These are phyloP conservation scores for Magnolia kwangsiensis DNA, from an alignment of 164 flowering plant genomes.

Conservation along the genomic window DNA sequence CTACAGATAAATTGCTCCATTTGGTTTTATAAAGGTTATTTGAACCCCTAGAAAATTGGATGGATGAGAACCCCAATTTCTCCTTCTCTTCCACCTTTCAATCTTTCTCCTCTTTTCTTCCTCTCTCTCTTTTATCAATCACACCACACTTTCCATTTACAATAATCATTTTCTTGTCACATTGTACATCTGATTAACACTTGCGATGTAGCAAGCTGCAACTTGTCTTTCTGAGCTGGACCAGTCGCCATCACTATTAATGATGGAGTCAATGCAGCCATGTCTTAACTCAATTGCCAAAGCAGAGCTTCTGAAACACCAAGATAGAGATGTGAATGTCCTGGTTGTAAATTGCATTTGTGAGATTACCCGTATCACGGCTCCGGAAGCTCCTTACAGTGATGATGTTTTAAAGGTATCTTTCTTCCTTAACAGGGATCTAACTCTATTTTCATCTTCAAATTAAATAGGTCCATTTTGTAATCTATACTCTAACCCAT, in stretches of 20 bases:
- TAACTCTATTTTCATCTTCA: background rate
- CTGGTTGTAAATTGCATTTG: slow-evolving; percentile 87
- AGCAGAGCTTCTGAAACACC: slow-evolving; percentile 77
- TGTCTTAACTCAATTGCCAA: slow-evolving; percentile 67
- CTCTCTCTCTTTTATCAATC: too few species aligned
- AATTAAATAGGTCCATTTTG: background rate
- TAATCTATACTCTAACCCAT: too few species aligned
- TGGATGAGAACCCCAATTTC: too few species aligned
- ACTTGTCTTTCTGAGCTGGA: slow-evolving; percentile 74
- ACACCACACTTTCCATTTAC: too few species aligned
- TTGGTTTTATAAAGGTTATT: too few species aligned
- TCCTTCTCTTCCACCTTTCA: too few species aligned
- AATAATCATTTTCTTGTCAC: background rate
- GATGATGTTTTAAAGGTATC: slow-evolving; percentile 87
- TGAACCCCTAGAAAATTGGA: too few species aligned
- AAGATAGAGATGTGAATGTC: slow-evolving; percentile 84
- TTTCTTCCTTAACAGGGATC: slow-evolving; percentile 10
- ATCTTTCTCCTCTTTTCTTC: too few species aligned
- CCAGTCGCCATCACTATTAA: slow-evolving; percentile 64
- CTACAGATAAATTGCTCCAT: too few species aligned
- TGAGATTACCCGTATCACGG: slow-evolving; percentile 94
- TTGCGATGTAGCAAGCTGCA: slow-evolving; percentile 65
- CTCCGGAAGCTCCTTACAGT: slow-evolving; percentile 92
- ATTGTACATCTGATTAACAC: background rate
- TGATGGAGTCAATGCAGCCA: slow-evolving; percentile 74